Percentiles rank a stretch among this genome's conserved stretches.
phyloP scores from a whole-genome alignment of 805 yeast genomes.

The Phaffomyces antillensis region DNA sequence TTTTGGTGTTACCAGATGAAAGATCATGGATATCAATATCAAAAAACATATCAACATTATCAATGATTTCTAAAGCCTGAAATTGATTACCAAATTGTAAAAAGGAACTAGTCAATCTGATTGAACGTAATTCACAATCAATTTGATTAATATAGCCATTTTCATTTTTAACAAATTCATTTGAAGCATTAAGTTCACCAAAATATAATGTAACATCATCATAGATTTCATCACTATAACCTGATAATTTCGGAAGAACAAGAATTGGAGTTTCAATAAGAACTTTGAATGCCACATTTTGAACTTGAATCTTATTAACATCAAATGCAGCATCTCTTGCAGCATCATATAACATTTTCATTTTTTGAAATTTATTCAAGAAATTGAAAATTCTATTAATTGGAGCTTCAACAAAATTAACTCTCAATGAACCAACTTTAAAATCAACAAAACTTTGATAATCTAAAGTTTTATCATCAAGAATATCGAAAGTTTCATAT shows the following conservation, averaged over 20 bases:
- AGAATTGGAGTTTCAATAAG: slow-evolving; percentile 75
- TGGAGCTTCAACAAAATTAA: slow-evolving; percentile 80
- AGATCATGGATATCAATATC: slow-evolving; percentile 49
- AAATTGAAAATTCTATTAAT: slow-evolving; percentile 59
- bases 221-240: slow-evolving; percentile 33
- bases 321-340: slow-evolving; percentile 86
- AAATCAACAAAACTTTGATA: slow-evolving; percentile 54
- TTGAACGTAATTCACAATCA: slow-evolving; percentile 63
- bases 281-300: slow-evolving; percentile 63
- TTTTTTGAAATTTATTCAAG: slow-evolving; percentile 65
- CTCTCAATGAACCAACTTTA: slow-evolving; percentile 65
- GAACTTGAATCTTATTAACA: slow-evolving; percentile 60
- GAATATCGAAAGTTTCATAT: slow-evolving; percentile 73
- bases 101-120: slow-evolving; percentile 59
- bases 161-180: slow-evolving; percentile 39
- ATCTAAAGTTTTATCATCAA: slow-evolving; percentile 35
- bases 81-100: slow-evolving; percentile 33
- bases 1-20: slow-evolving; percentile 35
- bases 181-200: slow-evolving; percentile 75
- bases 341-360: slow-evolving; percentile 84
- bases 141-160: slow-evolving; percentile 44
- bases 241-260: slow-evolving; percentile 59
- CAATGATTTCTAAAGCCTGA: slow-evolving; percentile 50
- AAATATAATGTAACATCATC: slow-evolving; percentile 65
- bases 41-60: slow-evolving; percentile 55